Evolutionary conservation across 2,329 filamentous ascomycete species (phyloP).

Genomic region (Ophiostoma himal-ulmi): DNA sequence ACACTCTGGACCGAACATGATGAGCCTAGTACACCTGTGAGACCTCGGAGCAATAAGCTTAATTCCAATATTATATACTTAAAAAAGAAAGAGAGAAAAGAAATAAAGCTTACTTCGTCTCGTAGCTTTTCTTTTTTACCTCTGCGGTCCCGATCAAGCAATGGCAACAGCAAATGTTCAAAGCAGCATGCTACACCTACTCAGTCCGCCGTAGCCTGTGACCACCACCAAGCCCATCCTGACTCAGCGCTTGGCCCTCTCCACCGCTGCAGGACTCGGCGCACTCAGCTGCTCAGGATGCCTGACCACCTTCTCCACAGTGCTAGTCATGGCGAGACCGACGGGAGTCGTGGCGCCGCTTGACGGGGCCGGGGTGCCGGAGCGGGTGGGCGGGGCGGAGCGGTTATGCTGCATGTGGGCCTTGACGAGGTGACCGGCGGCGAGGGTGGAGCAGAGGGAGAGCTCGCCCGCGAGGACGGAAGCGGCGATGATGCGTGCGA

Average conservation of each 20-base stretch:
- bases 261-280: slow-evolving; percentile 26
- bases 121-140: no score
- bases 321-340: slow-evolving; percentile 47
- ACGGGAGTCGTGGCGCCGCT: slow-evolving; percentile 38
- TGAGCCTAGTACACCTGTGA: no score
- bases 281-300: slow-evolving; percentile 10
- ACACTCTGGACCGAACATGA: no score
- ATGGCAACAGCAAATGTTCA: no score
- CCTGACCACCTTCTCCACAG: slow-evolving; percentile 15
- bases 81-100: no score
- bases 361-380: slow-evolving; percentile 51
- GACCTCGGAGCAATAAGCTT: no score
- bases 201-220: no score
- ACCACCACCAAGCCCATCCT: background rate
- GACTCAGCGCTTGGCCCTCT: slow-evolving; percentile 25
- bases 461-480: slow-evolving; percentile 87
- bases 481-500: slow-evolving; percentile 87
- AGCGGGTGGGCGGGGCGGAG: slow-evolving; percentile 63
- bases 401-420: slow-evolving; percentile 98
- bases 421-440: slow-evolving; percentile 82
- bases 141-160: no score
- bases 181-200: no score
- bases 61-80: no score
- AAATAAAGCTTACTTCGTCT: no score
- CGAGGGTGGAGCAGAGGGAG: slow-evolving; percentile 83